A percentile compares a stretch with the other conserved stretches of the same genome.
Evolutionary conservation across 1,139 yeast species (phyloP).

Genomic region (Diutina mesorugosa): DNA sequence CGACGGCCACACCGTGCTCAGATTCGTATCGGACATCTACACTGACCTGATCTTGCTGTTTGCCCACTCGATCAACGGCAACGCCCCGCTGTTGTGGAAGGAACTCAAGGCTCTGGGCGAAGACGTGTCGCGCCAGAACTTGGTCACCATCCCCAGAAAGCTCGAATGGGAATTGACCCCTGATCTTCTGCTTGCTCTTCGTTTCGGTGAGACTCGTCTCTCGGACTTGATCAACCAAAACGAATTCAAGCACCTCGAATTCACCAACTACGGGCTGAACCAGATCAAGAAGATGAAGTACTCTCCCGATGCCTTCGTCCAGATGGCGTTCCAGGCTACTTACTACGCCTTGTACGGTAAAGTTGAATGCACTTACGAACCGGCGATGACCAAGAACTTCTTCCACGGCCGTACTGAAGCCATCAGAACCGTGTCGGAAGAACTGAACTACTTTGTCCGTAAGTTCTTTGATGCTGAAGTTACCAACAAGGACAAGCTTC

Average conservation of each 20-base stretch:
- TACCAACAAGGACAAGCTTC: conserved; percentile 47
- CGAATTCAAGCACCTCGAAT: conserved; percentile 75
- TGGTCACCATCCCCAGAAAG: conserved; percentile 67
- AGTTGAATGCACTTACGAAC: conserved; percentile 89
- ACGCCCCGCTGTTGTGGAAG: conserved; percentile 72
- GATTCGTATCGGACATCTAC: conserved; percentile 82
- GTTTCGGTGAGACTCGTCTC: conserved; percentile 85
- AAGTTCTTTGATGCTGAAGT: conserved; percentile 66
- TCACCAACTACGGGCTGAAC: conserved; percentile 62
- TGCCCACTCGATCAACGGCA: conserved; percentile 71
- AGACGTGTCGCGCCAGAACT: conserved; percentile 11
- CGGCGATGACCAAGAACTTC: conserved; percentile 86
- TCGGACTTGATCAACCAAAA: conserved; percentile 83
- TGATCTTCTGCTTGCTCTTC: conserved; percentile 64
- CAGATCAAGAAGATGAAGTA: conserved; percentile 75
- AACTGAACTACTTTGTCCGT: conserved; percentile 72
- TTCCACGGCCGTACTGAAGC: conserved; percentile 92
- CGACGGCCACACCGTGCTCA: conserved; percentile 85
- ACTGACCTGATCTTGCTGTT: conserved; percentile 82
- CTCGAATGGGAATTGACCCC: conserved; percentile 78
- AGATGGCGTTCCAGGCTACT: conserved; percentile 90
- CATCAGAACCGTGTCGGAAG: conserved; percentile 68
- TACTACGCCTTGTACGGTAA: conserved; percentile 87
- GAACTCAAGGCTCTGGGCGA: conserved; percentile 5
- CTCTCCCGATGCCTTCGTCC: conserved; percentile 91